Base-by-base conservation (phyloP, 805 yeast species). In the Starmerella cellae region DNA sequence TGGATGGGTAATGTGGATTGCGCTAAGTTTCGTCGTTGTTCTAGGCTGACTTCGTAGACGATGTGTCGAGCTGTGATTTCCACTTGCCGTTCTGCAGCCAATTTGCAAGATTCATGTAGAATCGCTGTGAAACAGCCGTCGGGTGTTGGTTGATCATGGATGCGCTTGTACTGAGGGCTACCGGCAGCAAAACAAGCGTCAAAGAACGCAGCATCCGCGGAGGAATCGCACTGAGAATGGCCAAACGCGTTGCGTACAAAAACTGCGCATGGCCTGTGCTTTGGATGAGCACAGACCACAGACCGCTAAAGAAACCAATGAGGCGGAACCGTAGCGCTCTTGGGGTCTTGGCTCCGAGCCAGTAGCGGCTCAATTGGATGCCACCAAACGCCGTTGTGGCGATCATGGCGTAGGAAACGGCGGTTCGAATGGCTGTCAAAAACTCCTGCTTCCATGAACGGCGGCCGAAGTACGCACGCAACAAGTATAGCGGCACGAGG, bases 271-370 rank as follows among this genome's bases (percentile, higher is more conserved):
- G 52, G 44, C 63, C 63, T 31, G 48, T 45, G 34, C 52, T 53
- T 38, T 55, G 61, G 47, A 60, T 65, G 20, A 62, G 35, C 23
- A 59, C 52, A 2, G 66, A 64, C 66, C 67, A 63, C 36, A 63
- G 53, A 3, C 69, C 69, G n/a, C 65, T 60, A 33, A 60, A 41
- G 45, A 62, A 57, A n/a, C 68, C 69, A 43, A 65, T 60, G 29
- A 63, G 33, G 21, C 61, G 48, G 55, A 59, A 60, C n/a, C 69
- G 61, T n/a, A 37, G n/a, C 16, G 48, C 43, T 16, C 46, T 47
- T 41, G 66, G 58, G 38, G 53, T 38, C 29, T 60, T 42, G 42
- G 53, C 51, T 20, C 62, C 58, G 18, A 64, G 48, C 40, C 63
- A 13, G 40, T 45, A 42, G 44, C 63, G 65, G 23, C 58, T 48